Conservation (phyloP, 2,329 filamentous ascomycete species). For the Neoscytalidium dimidiatum region DNA sequence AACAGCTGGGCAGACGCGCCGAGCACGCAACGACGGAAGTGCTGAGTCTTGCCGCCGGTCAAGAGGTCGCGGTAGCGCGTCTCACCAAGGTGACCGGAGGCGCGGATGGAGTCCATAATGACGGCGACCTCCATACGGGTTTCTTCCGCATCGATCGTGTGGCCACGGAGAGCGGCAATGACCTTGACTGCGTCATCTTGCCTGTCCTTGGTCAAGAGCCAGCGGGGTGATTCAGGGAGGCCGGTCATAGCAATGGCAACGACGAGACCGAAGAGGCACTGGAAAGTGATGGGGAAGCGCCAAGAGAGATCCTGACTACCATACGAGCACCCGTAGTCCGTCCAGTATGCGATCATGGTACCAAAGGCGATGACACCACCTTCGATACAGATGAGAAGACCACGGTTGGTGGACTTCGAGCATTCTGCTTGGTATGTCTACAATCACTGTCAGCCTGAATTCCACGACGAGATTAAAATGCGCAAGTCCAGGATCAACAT, state of each 20-base stretch:
- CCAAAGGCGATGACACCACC: slow-evolving; percentile 55
- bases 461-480: too few relatives aligned
- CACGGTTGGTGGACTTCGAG: slow-evolving; percentile 58
- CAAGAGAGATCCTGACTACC: slow-evolving; percentile 39
- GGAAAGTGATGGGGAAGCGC: slow-evolving; percentile 58
- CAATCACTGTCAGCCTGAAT: slow-evolving; percentile 24
- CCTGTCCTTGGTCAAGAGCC: slow-evolving; percentile 58
- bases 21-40: slow-evolving; percentile 65
- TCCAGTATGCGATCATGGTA: slow-evolving; percentile 55
- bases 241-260: slow-evolving; percentile 43
- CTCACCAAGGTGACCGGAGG: slow-evolving; percentile 42
- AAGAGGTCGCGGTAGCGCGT: slow-evolving; percentile 56
- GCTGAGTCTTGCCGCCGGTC: slow-evolving; percentile 65
- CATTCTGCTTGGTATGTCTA: slow-evolving; percentile 58
- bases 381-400: slow-evolving; percentile 62
- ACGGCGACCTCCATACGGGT: slow-evolving; percentile 63
- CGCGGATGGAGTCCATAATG: slow-evolving; percentile 58
- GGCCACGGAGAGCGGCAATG: slow-evolving; percentile 53
- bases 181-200: slow-evolving; percentile 51
- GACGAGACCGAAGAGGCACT: slow-evolving; percentile 52
- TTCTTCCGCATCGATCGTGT: slow-evolving; percentile 54
- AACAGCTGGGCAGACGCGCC: slow-evolving; percentile 61
- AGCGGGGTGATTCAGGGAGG: slow-evolving; percentile 62
- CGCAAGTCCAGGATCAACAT: too few relatives aligned
- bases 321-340: slow-evolving; percentile 37